Evolutionary conservation across 2,329 filamentous ascomycete genomes (phyloP).

Genomic region (Penicillium oxalicum): DNA sequence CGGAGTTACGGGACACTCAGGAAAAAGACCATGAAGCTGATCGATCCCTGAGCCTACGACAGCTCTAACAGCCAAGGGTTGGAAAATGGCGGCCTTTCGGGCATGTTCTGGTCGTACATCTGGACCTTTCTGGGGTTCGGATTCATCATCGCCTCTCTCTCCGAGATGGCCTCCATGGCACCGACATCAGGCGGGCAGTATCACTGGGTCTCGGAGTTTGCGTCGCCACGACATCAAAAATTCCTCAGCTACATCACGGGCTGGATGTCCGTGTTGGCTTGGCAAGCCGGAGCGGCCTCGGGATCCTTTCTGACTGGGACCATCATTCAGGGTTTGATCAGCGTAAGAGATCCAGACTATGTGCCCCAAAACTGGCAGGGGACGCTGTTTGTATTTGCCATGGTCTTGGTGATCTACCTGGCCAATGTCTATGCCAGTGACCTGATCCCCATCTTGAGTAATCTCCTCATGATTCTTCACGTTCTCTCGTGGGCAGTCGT

Average conservation of each 20-base stretch:
- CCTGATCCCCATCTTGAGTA: conserved; percentile 31
- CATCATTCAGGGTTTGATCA: conserved; percentile 32
- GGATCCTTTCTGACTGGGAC: conserved; percentile 35
- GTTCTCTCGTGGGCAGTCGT: conserved; percentile 32
- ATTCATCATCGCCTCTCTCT: conserved; percentile 53
- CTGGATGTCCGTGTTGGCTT: conserved; percentile 47
- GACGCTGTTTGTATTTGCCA: conserved; percentile 46
- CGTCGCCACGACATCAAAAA: conserved; percentile 45
- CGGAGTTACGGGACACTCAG: no score
- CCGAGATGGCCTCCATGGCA: conserved; percentile 56
- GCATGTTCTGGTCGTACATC: conserved; percentile 29
- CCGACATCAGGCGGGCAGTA: conserved; percentile 55
- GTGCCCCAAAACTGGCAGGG: conserved; percentile 29
- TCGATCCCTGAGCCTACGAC: not conserved
- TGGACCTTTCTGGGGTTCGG: conserved; percentile 61
- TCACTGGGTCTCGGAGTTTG: conserved; percentile 54
- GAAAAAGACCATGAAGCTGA: no score
- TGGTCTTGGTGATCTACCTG: conserved; percentile 43
- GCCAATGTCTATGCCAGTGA: conserved; percentile 43
- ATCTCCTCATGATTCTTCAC: conserved; percentile 33
- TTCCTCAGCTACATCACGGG: conserved; percentile 51
- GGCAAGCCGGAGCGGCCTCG: conserved; percentile 47
- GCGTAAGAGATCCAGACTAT: conserved; percentile 25
- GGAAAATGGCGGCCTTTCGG: conserved; percentile 22
- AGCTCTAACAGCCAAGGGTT: conserved; percentile 23